Evolutionary conservation across 345 rosid species (phyloP), one percentile per base, ranked within the genome.

Genomic region (Pugionium cornutum): DNA sequence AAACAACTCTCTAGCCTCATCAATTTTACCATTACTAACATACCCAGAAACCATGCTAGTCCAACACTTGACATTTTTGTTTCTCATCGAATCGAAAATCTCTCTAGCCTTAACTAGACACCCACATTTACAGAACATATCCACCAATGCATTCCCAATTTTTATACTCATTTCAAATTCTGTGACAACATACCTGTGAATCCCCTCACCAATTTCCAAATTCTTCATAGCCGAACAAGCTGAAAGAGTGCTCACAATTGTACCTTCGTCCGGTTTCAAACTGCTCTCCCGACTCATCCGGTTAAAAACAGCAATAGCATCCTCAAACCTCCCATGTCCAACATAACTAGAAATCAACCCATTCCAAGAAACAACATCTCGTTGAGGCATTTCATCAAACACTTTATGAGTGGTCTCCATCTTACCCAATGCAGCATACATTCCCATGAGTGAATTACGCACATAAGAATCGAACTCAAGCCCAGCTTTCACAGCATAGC

Each of bases 101-200:
- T 7, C 43, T 52, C 78, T 67, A 55, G 94, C 96, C 29, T 71
- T 73, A 43, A 31, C 57, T 33, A 89, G 62, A 75, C 79, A 74
- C 9, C 94, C 87, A 43, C 94, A 89, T 72, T 89, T 83, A 41
- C 86, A 79, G 52, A 83, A 89, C 91, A 86, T 77, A 46, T 85
- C 94, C 51, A 89, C 59, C 51, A 89, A 73, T 1, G 91, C 84
- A 74, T 87, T 86, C 49, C 87, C 76, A 44, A 86, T 79, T 56
- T 79, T 81, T 42, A 52, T 25, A 74, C 85, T 86, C 43, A 64
- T 68, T 58, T 67, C 77, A 65, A 83, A 66, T 28, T 80, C 75
- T 2, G 74, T 62, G 35, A 67, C 73, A 29, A 80, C 77, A 63
- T 76, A 83, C 53, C 8, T 43, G 53, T 83, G 78, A 70, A 87